phyloP scores from a whole-genome alignment of 305 asterid species.

The Ilex paraguariensis region DNA sequence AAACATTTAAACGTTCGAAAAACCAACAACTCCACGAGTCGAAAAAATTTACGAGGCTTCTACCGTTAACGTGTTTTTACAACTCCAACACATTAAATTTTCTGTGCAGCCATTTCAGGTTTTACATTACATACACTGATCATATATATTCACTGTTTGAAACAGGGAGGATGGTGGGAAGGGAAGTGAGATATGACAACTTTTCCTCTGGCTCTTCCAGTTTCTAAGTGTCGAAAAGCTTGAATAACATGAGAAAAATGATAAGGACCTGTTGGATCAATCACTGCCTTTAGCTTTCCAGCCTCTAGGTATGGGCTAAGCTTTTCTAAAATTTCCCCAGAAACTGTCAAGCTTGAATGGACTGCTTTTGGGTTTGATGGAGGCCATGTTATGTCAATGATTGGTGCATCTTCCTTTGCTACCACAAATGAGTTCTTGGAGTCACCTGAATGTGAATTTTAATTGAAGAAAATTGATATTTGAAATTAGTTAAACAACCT shows the following conservation, averaged over 20 bases:
- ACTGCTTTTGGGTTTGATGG: slow-evolving; percentile 52
- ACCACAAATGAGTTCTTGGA: slow-evolving; percentile 43
- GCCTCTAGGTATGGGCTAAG: slow-evolving; percentile 47
- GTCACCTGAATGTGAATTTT: slow-evolving; percentile 32
- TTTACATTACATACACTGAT: no score
- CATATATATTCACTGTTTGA: no score
- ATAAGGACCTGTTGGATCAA: slow-evolving; percentile 53
- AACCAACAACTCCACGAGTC: no score
- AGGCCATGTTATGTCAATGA: slow-evolving; percentile 70
- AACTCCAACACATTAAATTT: no score
- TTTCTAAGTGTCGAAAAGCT: slow-evolving; percentile 53
- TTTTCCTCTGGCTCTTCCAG: slow-evolving; percentile 66
- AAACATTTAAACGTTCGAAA: no score
- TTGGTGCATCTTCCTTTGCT: slow-evolving; percentile 37
- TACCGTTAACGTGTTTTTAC: no score
- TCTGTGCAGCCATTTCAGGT: no score
- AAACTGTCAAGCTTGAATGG: slow-evolving; percentile 46
- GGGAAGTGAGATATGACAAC: slow-evolving; percentile 41
- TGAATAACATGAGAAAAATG: slow-evolving; percentile 29
- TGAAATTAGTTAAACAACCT: neutral
- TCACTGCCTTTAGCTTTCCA: slow-evolving; percentile 43
- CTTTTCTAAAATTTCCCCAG: slow-evolving; percentile 48
- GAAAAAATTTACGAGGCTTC: no score
- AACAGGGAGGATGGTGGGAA: neutral
- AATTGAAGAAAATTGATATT: neutral